These are phyloP conservation scores for Aspergillus conjunctus DNA, from an alignment of 495 filamentous ascomycete genomes.

Conservation along the genomic window DNA sequence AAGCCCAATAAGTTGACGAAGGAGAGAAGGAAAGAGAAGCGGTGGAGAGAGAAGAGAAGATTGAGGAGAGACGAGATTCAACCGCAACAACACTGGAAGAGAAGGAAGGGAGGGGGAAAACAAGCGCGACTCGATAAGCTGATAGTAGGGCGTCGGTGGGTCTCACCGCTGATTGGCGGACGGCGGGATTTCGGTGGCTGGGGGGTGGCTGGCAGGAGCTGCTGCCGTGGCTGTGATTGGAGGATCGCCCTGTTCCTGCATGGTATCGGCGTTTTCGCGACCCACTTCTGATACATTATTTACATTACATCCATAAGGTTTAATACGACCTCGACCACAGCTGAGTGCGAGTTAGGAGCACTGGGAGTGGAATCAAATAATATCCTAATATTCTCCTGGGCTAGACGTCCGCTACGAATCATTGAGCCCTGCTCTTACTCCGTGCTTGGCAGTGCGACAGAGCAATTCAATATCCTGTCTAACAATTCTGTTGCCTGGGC, in stretches of 20 bases:
- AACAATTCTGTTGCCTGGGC: slow-evolving; percentile 6
- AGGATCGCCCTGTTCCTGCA: slow-evolving; percentile 18
- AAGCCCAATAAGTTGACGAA: background rate
- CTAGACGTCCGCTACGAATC: too few species aligned
- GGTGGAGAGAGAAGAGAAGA: slow-evolving; percentile 8
- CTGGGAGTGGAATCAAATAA: too few species aligned
- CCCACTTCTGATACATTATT: slow-evolving; percentile 5
- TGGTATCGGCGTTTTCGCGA: background rate
- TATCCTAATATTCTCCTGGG: too few species aligned
- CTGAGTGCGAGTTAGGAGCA: too few species aligned
- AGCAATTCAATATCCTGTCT: too few species aligned
- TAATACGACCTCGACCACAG: too few species aligned
- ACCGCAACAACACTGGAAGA: background rate
- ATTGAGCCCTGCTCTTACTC: too few species aligned
- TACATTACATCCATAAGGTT: too few species aligned
- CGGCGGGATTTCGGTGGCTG: slow-evolving; percentile 17
- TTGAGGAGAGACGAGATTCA: slow-evolving; percentile 1
- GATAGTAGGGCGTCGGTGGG: background rate
- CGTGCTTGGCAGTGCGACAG: too few species aligned
- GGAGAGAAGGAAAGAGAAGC: slow-evolving; percentile 5
- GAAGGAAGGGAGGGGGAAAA: slow-evolving; percentile 7
- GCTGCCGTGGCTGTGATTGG: slow-evolving; percentile 5
- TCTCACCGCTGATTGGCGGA: slow-evolving; percentile 15
- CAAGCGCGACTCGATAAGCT: slow-evolving; percentile 8
- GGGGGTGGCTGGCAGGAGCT: slow-evolving; percentile 18